Base-by-base conservation (phyloP, 1,284 basidiomycete species). In the Mrakiaceae sp. region DNA sequence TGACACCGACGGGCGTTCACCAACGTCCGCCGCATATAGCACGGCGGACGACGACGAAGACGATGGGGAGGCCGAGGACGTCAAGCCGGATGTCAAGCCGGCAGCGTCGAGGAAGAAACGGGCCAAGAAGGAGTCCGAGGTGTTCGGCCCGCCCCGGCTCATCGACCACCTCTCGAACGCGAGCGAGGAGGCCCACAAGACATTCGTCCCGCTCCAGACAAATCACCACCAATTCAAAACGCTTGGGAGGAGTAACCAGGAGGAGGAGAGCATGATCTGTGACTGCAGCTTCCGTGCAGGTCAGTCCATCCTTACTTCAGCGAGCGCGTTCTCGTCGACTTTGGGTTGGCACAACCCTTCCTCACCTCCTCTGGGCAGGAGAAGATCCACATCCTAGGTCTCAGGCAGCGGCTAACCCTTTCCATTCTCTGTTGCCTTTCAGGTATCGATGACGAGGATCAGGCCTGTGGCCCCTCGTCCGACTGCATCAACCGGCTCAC, bases 401-500 rank as follows among this genome's bases (percentile, higher is more conserved):
- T 27, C 27, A 27, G 27, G 1, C 27, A 27, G 3, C 42, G 58
- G n/a, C 46, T 9, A 43, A 68, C 67, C 57, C 68, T 66, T 63
- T 67, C 63, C 58, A 49, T 65, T 66, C 44, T 60, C 67, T 65
- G 14, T 9, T 58, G n/a, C 27, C 51, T 9, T 5, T 4, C 66
- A 77, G 78, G 71, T 66, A 71, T 72, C 50, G 84, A 88, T 70
- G 79, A 81, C 67, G 78, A 78, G 11, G 79, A 81, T 64, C 79
- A 78, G 64, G 90, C 92, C 5, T 98, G 95, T 76, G 90, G 91
- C n/a, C 83, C 85, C 60, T 80, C 84, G 67, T 90, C 90, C 39
- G 89, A 93, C 75, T 99, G 96, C 76, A 97, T 99, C 80, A 99
- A 98, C 76, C 83, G 93, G 66, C 84, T 98, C 66, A 96, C 96